phyloP scores from a whole-genome alignment of 768 basidiomycete species.

The Psilocybe tampanensis region DNA sequence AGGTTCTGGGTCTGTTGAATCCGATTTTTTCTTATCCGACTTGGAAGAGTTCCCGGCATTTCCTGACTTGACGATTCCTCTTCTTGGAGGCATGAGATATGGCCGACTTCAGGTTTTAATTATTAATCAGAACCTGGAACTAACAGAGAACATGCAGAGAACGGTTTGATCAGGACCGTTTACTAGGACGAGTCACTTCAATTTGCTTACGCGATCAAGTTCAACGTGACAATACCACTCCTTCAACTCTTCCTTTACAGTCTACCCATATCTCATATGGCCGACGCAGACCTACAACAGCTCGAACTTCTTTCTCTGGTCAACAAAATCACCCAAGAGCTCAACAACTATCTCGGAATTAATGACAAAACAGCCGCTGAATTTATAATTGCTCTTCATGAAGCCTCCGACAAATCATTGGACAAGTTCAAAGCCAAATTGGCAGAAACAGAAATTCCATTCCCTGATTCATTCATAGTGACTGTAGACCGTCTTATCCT shows the following conservation, averaged over 20 bases:
- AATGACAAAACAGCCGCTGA: slow-evolving; percentile 95
- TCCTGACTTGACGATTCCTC: slow-evolving; percentile 84
- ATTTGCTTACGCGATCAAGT: background rate
- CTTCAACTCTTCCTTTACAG: background rate
- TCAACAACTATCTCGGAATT: slow-evolving; percentile 82
- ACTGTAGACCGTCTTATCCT: slow-evolving; percentile 94
- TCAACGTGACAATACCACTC: background rate
- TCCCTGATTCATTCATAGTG: slow-evolving; percentile 89
- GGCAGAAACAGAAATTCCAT: slow-evolving; percentile 74
- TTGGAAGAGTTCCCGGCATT: slow-evolving; percentile 90
- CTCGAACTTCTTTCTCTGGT: slow-evolving; percentile 93
- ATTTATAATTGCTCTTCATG: slow-evolving; percentile 91
- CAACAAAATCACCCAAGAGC: slow-evolving; percentile 89
- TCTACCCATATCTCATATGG: slow-evolving; percentile 40
- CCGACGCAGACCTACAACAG: slow-evolving; percentile 81
- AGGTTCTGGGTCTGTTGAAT: slow-evolving; percentile 20
- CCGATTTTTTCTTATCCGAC: slow-evolving; percentile 28
- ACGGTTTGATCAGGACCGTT: no score
- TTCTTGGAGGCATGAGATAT: slow-evolving; percentile 61
- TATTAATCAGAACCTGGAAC: no score
- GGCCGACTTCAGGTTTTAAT: no score
- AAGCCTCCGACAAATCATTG: slow-evolving; percentile 72
- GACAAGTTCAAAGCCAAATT: slow-evolving; percentile 83
- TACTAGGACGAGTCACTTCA: background rate
- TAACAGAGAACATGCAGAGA: no score